These are phyloP conservation scores for Abrus precatorius DNA, from an alignment of 306 rosid species.

Conservation along the genomic window DNA sequence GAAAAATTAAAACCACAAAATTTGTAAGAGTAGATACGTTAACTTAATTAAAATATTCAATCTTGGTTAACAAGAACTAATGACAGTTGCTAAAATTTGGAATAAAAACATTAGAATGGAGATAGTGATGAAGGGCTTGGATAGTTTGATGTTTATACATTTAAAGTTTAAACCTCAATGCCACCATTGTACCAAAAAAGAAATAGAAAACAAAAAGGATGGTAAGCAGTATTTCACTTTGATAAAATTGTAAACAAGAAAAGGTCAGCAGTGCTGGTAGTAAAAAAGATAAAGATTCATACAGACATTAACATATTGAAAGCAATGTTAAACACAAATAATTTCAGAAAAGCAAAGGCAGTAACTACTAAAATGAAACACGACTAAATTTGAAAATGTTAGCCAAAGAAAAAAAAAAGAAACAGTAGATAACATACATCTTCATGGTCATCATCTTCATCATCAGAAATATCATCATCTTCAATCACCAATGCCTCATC, in stretches of 20 bases:
- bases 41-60: not conserved
- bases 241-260: constrained; percentile 13
- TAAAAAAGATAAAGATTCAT: not conserved
- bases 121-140: not conserved
- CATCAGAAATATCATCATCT: constrained; percentile 97
- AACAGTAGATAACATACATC: constrained; percentile 68
- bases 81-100: constrained; percentile 2
- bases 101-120: not conserved
- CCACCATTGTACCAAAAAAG: not conserved
- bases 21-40: constrained; percentile 23
- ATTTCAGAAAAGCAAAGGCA: constrained; percentile 12
- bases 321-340: constrained; percentile 23
- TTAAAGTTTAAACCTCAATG: not conserved
- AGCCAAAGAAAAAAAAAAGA: constrained; percentile 11
- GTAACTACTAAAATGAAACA: not conserved
- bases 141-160: not conserved
- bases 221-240: not conserved
- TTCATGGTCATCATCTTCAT: constrained; percentile 96
- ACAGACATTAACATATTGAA: constrained; percentile 18
- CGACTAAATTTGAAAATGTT: not conserved
- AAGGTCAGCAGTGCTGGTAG: not conserved
- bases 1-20: constrained; percentile 12
- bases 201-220: not conserved
- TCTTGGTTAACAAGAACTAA: not conserved
- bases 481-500: constrained; percentile 96